A percentile compares a stretch with the other conserved stretches of the same genome.
phyloP scores from a whole-genome alignment of 441 rosid species.

The Jatropha multifida region DNA sequence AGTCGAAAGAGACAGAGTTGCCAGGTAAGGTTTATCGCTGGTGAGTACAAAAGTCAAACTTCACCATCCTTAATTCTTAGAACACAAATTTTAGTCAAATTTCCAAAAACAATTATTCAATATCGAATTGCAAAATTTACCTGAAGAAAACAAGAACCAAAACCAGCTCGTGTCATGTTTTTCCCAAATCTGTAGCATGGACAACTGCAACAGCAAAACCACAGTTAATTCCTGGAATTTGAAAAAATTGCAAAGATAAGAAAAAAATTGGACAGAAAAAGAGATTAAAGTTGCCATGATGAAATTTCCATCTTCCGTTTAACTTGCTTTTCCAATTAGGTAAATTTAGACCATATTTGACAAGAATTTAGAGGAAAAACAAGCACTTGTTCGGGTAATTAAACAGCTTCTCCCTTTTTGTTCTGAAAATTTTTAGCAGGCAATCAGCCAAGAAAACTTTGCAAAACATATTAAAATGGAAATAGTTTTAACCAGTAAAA shows the following conservation, averaged over 20 bases:
- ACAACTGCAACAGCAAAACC: constrained; percentile 59
- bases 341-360: neutral
- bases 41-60: neutral
- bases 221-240: constrained; percentile 16
- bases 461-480: neutral
- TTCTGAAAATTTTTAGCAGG: too few relatives aligned
- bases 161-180: constrained; percentile 85
- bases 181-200: constrained; percentile 90
- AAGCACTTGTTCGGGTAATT: too few relatives aligned
- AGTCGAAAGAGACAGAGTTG: neutral
- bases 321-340: neutral
- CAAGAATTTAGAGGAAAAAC: neutral
- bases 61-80: neutral
- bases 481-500: neutral
- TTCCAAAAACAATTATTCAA: neutral
- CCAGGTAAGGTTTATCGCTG: neutral
- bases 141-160: constrained; percentile 84
- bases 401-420: too few relatives aligned
- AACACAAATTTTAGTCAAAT: neutral
- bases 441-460: too few relatives aligned
- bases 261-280: neutral
- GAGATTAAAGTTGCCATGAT: neutral
- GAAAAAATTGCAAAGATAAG: neutral
- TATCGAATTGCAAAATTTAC: constrained; percentile 29
- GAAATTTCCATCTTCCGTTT: neutral